phyloP scores from a whole-genome alignment of 2,329 filamentous ascomycete species.

The Pyricularia grisea region DNA sequence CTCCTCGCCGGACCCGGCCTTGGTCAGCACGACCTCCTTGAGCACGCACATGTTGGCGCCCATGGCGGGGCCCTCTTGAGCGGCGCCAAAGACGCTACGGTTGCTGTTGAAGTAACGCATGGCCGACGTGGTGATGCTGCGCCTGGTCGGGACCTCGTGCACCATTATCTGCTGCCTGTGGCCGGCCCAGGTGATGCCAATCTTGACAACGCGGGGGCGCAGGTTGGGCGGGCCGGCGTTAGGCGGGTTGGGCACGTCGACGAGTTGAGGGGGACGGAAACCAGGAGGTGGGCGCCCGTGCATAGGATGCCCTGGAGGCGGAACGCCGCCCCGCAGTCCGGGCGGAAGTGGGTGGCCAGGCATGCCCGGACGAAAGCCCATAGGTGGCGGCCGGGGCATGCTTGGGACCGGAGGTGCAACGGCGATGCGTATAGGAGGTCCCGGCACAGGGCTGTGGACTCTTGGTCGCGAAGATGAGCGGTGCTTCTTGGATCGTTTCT shows the following conservation, averaged over 20 bases:
- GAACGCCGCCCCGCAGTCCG: not conserved
- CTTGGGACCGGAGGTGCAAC: too few species aligned
- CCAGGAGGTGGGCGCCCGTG: not conserved
- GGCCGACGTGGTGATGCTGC: constrained; percentile 10
- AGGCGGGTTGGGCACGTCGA: not conserved
- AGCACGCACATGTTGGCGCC: not conserved
- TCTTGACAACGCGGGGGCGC: constrained; percentile 9
- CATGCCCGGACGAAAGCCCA: not conserved
- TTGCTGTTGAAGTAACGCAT: constrained; percentile 23
- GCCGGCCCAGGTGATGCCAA: constrained; percentile 12
- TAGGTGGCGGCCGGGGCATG: not conserved
- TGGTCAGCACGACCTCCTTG: not conserved
- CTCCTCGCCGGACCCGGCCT: constrained; percentile 9
- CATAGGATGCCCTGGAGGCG: not conserved
- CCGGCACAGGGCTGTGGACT: not conserved
- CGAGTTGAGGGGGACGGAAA: not conserved
- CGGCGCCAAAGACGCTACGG: constrained; percentile 5
- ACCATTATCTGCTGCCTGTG: constrained; percentile 11
- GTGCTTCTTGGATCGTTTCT: not conserved
- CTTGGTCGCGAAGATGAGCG: not conserved
- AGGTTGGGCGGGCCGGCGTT: not conserved
- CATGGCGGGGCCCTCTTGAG: not conserved
- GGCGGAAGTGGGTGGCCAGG: not conserved
- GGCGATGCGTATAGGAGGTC: not conserved
- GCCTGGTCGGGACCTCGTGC: not conserved